Evolutionary conservation across 1,139 yeast genomes (phyloP).

Genomic region (Candida tropicalis): DNA sequence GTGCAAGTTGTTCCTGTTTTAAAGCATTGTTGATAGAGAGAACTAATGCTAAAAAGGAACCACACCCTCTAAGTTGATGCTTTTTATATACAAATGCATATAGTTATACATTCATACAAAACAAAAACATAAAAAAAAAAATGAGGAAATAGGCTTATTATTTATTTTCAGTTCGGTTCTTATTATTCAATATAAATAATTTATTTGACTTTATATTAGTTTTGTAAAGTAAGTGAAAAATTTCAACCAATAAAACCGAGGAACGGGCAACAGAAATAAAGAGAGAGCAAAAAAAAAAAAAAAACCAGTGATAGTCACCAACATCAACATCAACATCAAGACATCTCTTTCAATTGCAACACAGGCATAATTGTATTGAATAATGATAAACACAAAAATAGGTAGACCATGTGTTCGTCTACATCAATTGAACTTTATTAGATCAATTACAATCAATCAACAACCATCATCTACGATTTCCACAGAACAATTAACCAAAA

Average conservation of each 20-base stretch:
- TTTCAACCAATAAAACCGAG: constrained; percentile 1
- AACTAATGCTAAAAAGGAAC: constrained; percentile 2
- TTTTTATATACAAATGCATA: too few species aligned
- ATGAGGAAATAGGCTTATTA: neutral
- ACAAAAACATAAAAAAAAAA: too few species aligned
- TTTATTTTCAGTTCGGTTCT: constrained; percentile 3
- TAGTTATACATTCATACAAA: too few species aligned
- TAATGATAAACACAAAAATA: neutral
- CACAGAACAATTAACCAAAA: constrained; percentile 10
- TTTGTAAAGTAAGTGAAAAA: too few species aligned
- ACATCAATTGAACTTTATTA: neutral
- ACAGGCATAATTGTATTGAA: too few species aligned
- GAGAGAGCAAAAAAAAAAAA: neutral
- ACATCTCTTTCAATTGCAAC: too few species aligned
- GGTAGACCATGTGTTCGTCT: neutral
- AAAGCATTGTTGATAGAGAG: constrained; percentile 1
- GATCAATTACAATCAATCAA: constrained; percentile 5
- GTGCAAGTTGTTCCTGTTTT: neutral
- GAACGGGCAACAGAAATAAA: neutral
- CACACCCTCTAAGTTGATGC: too few species aligned
- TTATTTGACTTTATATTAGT: neutral
- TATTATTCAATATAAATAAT: neutral
- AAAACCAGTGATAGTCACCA: neutral
- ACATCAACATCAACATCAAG: neutral
- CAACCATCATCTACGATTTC: neutral